Conservation (phyloP, 2,329 filamentous ascomycete genomes). For the Scedosporium dehoogii region DNA sequence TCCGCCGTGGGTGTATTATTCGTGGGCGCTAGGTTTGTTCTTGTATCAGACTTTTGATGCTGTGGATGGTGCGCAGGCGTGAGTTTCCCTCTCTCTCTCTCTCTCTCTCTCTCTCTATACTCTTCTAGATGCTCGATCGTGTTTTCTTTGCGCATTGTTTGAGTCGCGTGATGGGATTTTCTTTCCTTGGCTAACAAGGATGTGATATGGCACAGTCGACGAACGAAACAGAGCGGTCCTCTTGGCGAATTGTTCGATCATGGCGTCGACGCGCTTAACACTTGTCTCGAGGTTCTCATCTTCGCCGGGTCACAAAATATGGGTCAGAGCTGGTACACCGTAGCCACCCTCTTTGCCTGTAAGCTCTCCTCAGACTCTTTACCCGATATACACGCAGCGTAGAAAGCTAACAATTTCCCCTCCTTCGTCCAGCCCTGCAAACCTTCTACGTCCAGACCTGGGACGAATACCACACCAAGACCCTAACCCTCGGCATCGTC, state of each 20-base stretch:
- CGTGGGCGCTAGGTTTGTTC: conserved; percentile 83
- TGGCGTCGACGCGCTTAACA: conserved; percentile 94
- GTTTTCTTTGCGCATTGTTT: too few relatives aligned
- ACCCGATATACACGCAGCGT: background rate
- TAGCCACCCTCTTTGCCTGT: conserved; percentile 76
- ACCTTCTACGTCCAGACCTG: conserved; percentile 99
- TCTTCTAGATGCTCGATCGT: too few relatives aligned
- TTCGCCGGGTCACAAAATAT: conserved; percentile 91
- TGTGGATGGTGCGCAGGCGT: conserved; percentile 90
- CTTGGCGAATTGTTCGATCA: conserved; percentile 96
- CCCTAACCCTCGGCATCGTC: conserved; percentile 80
- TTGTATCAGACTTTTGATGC: conserved; percentile 98
- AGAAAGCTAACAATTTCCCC: conserved; percentile 7
- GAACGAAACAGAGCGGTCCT: conserved; percentile 86
- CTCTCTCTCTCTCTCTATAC: too few relatives aligned
- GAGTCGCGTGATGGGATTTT: background rate
- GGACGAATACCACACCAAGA: conserved; percentile 98
- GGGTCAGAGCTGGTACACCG: conserved; percentile 83
- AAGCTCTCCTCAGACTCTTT: conserved; percentile 19
- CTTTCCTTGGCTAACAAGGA: background rate
- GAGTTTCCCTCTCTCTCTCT: conserved; percentile 29
- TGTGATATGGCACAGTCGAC: conserved; percentile 42
- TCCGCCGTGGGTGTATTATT: conserved; percentile 88
- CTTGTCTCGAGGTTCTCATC: conserved; percentile 81
- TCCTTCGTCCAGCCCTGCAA: conserved; percentile 62